Evolutionary conservation across 2,329 filamentous ascomycete genomes (phyloP), one percentile per base, ranked within the genome.

Genomic region (Colletotrichum sp.): DNA sequence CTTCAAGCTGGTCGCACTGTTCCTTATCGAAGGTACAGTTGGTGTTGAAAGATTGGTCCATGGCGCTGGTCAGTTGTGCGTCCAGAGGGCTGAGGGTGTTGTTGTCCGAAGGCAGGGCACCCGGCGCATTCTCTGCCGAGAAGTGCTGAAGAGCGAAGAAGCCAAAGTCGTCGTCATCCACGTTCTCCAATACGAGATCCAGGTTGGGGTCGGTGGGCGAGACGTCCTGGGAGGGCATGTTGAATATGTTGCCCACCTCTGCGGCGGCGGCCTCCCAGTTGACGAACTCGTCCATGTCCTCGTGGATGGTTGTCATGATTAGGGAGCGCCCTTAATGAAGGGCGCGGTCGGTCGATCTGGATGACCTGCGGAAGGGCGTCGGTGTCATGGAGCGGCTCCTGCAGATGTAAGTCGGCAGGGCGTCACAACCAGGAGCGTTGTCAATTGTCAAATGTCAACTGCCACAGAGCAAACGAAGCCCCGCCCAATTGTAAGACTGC

Each of bases 241-340:
- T 81, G 71, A 82, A 81, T 77, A 80, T 79, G 76, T 81, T 79
- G 70, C 81, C 83, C 73, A 84, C 80, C 55, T 83, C 82, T 57
- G 86, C 84, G 62, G 84, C 88, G 66, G 87, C 86, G 74, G 88
- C 84, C 79, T 92, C 90, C 90, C 91, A 93, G 81, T 92, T 87
- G 82, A 94, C 90, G 81, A 93, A 92, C 77, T 93, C 89, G 71
- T 93, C 91, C 86, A 90, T 85, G 70, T 91, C 88, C 72, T 91
- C 87, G 34, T 72, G 70, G 77, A 90, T 80, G 73, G 79, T 76
- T n/a, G 84, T 75, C 84, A 85, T 85, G 72, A 66, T 79, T 60
- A 55, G 30, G 66, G 34, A 63, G n/a, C 34, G 64, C 67, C 62
- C 55, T 75, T 69, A 71, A 68, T 28, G 57, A 28, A 71, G 70